phyloP scores from a whole-genome alignment of 805 yeast species.

The Candida xyloterini region DNA sequence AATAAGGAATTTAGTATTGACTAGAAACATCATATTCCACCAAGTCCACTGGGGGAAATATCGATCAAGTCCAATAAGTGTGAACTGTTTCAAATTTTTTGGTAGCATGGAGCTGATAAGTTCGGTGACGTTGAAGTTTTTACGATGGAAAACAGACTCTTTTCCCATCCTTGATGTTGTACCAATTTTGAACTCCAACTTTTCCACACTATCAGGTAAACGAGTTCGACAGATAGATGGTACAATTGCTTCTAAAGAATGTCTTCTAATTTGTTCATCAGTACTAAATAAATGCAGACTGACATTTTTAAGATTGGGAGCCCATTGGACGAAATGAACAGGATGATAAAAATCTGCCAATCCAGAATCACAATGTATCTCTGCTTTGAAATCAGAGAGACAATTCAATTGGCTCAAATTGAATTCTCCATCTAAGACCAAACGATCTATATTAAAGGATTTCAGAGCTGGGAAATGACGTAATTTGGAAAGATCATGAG shows the following conservation, averaged over 20 bases:
- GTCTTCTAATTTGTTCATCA: slow-evolving; percentile 10
- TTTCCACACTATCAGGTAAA: slow-evolving; percentile 6
- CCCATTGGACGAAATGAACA: slow-evolving; percentile 7
- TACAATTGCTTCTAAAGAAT: slow-evolving; percentile 9
- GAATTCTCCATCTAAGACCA: not conserved
- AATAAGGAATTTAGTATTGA: slow-evolving; percentile 6
- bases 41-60: slow-evolving; percentile 18
- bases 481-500: slow-evolving; percentile 5
- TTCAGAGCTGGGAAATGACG: slow-evolving; percentile 3
- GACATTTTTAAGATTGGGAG: slow-evolving; percentile 4
- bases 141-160: slow-evolving; percentile 11
- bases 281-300: slow-evolving; percentile 6
- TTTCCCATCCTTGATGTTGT: slow-evolving; percentile 13
- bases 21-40: slow-evolving; percentile 15
- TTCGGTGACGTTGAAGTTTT: slow-evolving; percentile 5
- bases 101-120: slow-evolving; percentile 10
- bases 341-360: not conserved
- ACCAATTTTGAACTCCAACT: slow-evolving; percentile 3
- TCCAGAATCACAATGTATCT: slow-evolving; percentile 8
- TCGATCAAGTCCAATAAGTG: slow-evolving; percentile 9
- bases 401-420: not conserved
- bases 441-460: slow-evolving; percentile 1
- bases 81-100: slow-evolving; percentile 1
- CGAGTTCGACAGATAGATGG: slow-evolving; percentile 2
- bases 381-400: slow-evolving; percentile 3